Percentiles rank a stretch among this genome's conserved stretches.
Evolutionary conservation across 2,329 filamentous ascomycete species (phyloP).

Genomic region (Fusarium decemcellulare): DNA sequence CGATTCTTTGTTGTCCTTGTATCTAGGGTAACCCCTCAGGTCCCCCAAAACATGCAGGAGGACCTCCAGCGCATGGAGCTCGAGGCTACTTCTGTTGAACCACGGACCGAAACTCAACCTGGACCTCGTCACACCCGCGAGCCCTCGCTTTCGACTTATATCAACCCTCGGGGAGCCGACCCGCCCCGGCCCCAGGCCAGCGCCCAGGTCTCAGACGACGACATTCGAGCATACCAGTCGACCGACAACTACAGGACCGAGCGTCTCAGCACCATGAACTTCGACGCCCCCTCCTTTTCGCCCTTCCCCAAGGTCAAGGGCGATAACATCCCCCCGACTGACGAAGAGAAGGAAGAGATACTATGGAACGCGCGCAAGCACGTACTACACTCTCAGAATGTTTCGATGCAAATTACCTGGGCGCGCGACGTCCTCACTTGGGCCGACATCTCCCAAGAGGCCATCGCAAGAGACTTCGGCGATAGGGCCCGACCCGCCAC

Average conservation of each 20-base stretch:
- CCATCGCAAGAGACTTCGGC: slow-evolving; percentile 75
- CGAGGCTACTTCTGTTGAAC: slow-evolving; percentile 71
- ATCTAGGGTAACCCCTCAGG: slow-evolving; percentile 90
- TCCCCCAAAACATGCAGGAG: slow-evolving; percentile 96
- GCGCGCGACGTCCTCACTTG: slow-evolving; percentile 92
- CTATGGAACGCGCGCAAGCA: slow-evolving; percentile 86
- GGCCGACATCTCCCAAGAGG: slow-evolving; percentile 86
- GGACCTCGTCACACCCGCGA: slow-evolving; percentile 58
- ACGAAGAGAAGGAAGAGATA: slow-evolving; percentile 93
- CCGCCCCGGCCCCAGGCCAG: slow-evolving; percentile 50
- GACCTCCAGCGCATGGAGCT: slow-evolving; percentile 93
- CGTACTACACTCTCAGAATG: slow-evolving; percentile 93
- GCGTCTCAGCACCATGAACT: slow-evolving; percentile 59
- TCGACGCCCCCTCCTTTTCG: slow-evolving; percentile 83
- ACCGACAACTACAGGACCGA: slow-evolving; percentile 52
- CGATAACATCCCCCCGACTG: slow-evolving; percentile 91
- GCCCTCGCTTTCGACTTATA: slow-evolving; percentile 60
- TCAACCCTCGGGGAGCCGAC: slow-evolving; percentile 47
- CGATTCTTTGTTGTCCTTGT: slow-evolving; percentile 51
- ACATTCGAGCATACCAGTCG: slow-evolving; percentile 56
- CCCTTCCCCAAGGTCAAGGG: slow-evolving; percentile 90
- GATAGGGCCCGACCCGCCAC: slow-evolving; percentile 77
- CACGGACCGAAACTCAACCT: slow-evolving; percentile 51
- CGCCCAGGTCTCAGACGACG: slow-evolving; percentile 54
- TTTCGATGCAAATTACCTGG: slow-evolving; percentile 97